These are phyloP conservation scores for Trichoderma parareesei DNA, from an alignment of 495 filamentous ascomycete species.

Conservation along the genomic window DNA sequence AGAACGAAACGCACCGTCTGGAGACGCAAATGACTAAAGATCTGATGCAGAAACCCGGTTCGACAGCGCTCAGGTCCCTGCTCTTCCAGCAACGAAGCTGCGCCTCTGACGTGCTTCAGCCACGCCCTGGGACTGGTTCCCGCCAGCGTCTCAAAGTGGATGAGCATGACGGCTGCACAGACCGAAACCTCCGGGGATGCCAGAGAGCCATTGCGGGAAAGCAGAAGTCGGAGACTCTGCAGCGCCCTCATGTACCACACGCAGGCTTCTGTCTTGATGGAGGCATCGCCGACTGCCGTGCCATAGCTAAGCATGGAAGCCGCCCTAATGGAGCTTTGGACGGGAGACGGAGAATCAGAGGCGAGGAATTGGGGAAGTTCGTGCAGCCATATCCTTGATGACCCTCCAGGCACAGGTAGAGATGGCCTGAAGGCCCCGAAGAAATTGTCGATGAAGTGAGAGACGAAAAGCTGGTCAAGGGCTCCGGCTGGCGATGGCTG, in stretches of 20 bases:
- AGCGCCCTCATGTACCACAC: slow-evolving; percentile 7
- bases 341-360: background rate
- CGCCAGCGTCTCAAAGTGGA: slow-evolving; percentile 7
- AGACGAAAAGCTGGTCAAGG: slow-evolving; percentile 7
- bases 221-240: slow-evolving; percentile 6
- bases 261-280: slow-evolving; percentile 4
- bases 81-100: background rate
- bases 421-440: background rate
- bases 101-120: slow-evolving; percentile 6
- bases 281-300: background rate
- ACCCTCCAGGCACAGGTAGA: background rate
- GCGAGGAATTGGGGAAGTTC: slow-evolving; percentile 1
- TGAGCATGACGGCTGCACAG: slow-evolving; percentile 10
- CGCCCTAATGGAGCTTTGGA: background rate
- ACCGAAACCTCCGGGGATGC: background rate
- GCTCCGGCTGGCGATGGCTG: background rate
- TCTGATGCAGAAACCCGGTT: slow-evolving; percentile 5
- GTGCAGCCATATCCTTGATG: slow-evolving; percentile 3
- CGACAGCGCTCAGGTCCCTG: slow-evolving; percentile 3
- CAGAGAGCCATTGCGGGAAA: background rate
- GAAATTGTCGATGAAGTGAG: slow-evolving; percentile 8
- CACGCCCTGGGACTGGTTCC: background rate
- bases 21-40: slow-evolving; percentile 5
- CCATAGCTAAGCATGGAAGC: slow-evolving; percentile 10
- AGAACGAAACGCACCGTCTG: slow-evolving; percentile 1